Evolutionary conservation across 2,329 filamentous ascomycete species (phyloP).

Genomic region (Pyrenochaeta sp.): DNA sequence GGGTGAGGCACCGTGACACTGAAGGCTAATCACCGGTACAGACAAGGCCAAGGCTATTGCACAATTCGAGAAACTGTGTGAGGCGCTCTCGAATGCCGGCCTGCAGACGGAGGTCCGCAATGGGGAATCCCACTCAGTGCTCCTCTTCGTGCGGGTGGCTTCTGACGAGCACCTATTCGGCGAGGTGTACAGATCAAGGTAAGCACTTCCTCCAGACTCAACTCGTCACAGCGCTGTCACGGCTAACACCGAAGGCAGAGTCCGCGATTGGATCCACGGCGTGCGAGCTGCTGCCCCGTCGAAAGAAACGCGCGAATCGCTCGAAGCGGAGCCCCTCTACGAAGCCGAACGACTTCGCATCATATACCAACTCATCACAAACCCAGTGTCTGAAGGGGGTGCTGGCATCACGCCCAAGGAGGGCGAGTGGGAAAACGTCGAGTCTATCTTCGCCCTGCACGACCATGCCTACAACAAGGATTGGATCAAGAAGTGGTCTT

Average conservation of each 20-base stretch:
- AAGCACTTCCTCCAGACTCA: slow-evolving; percentile 12
- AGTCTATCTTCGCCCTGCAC: slow-evolving; percentile 60
- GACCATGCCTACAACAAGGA: slow-evolving; percentile 62
- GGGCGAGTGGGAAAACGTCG: slow-evolving; percentile 59
- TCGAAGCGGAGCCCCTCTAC: slow-evolving; percentile 78
- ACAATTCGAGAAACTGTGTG: slow-evolving; percentile 79
- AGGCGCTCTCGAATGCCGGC: slow-evolving; percentile 79
- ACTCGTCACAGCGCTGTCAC: neutral
- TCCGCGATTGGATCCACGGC: slow-evolving; percentile 94
- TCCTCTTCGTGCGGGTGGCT: slow-evolving; percentile 84
- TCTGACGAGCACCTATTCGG: slow-evolving; percentile 77
- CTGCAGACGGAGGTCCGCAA: slow-evolving; percentile 86
- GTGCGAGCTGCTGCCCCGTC: slow-evolving; percentile 80
- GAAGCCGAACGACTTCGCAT: slow-evolving; percentile 89
- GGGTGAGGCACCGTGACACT: slow-evolving; percentile 8
- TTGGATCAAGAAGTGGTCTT: slow-evolving; percentile 63
- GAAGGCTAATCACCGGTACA: slow-evolving; percentile 45
- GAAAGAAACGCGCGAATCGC: slow-evolving; percentile 72
- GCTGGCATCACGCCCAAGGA: slow-evolving; percentile 61
- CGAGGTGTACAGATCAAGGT: slow-evolving; percentile 84
- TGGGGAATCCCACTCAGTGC: slow-evolving; percentile 76
- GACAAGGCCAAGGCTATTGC: slow-evolving; percentile 74
- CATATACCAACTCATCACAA: slow-evolving; percentile 77
- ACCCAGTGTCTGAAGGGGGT: slow-evolving; percentile 57
- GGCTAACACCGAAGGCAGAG: slow-evolving; percentile 57